phyloP scores from a whole-genome alignment of 148 eudicot genomes.

The Dysphania ambrosioides region DNA sequence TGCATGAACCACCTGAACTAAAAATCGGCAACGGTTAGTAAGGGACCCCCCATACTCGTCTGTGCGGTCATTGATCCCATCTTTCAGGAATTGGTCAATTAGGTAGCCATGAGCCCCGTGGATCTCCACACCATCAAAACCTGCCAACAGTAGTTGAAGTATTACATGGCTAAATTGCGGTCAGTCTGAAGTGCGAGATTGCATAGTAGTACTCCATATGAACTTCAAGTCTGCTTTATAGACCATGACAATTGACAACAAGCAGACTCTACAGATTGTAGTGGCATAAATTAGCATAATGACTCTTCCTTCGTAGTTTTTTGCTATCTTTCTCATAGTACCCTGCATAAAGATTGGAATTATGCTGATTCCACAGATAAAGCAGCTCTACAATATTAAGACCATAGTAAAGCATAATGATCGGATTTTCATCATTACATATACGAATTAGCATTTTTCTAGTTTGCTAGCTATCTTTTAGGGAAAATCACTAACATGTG shows the following conservation, averaged over 20 bases:
- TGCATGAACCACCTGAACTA: constrained; percentile 52
- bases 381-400: not conserved
- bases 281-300: not conserved
- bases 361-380: not conserved
- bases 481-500: not conserved
- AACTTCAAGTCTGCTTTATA: not conserved
- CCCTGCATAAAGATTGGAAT: not conserved
- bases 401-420: not conserved
- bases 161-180: not conserved
- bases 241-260: not conserved
- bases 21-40: constrained; percentile 65
- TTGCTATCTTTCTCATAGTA: not conserved
- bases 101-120: constrained; percentile 94
- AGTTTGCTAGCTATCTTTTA: not conserved
- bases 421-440: not conserved
- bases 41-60: constrained; percentile 85
- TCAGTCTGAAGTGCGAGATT: not conserved
- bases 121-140: constrained; percentile 90
- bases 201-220: not conserved
- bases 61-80: constrained; percentile 69
- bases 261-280: not conserved
- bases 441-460: too few species aligned
- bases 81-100: constrained; percentile 84
- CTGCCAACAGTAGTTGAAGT: constrained; percentile 27
- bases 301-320: too few species aligned